Evolutionary conservation across 1,139 yeast species (phyloP), one percentile per base, ranked within the genome.

Genomic region (Blastobotrys arbuscula): DNA sequence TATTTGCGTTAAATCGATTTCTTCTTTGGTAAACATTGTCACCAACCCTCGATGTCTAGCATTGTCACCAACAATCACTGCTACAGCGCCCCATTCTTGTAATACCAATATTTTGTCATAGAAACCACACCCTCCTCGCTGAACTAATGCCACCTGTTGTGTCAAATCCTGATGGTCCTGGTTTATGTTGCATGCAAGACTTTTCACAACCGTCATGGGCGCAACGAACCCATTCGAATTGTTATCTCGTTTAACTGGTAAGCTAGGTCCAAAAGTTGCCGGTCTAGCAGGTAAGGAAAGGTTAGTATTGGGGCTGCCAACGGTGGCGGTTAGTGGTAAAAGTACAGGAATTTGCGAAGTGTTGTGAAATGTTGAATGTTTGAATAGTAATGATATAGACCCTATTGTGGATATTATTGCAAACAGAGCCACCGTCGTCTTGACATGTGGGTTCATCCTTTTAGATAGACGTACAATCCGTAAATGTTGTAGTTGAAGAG

Each of bases 41-140:
- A 68, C 61, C 43, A 67, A 51, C 2, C 68, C 67, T n/a, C 65
- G 56, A 19, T 62, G 58, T 38, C 63, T 57, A 36, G 58, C 57
- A 47, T 67, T 63, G 52, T 70, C 73, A 19, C 72, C 73, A 7
- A 71, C 69, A 40, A 71, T 58, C 33, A 70, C 73, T n/a, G 71
- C 74, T 4, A 50, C 53, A 9, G 74, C 74, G 20, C 75, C 74
- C 56, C 64, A 59, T 9, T 53, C 52, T 55, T 71, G 73, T 45
- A 71, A 56, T 30, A 58, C 57, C 47, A 62, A 55, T n/a, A 70
- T 64, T 53, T 71, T 71, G 13, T 62, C 63, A 50, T 63, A 66
- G 47, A 70, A 66, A 23, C 68, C 61, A 58, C 75, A 71, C 6
- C 62, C 68, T 19, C 75, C 75, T 2, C 73, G 62, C 42, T 51